Base-by-base conservation (phyloP, 345 rosid species). In the Eutrema japonicum region DNA sequence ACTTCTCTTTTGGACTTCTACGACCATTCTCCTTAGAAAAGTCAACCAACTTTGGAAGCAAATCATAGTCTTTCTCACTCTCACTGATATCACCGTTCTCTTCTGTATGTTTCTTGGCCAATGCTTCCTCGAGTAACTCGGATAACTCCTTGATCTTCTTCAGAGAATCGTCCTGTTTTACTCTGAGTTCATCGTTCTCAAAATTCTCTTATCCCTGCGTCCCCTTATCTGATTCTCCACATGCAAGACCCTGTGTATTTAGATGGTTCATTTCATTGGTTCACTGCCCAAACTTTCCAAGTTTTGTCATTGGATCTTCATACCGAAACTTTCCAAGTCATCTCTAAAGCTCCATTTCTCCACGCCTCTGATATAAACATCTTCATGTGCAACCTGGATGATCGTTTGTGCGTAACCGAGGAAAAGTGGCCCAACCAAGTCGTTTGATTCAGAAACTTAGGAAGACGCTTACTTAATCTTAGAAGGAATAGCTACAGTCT, bases 21-120 rank as follows among this genome's bases (percentile, higher is more conserved):
- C 85, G 89, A 62, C 98, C 96, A 72, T 90, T 88, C 76, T 88
- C 89, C 75, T 84, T 89, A 26, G 90, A 93, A 82, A 90, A 93
- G 72, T 84, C 93, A 59, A 87, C 87, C 64, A 86, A 92, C 74
- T 85, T 87, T 5, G 96, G 96, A 49, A 93, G 90, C 83, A 93
- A 81, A 80, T 90, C 96, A 79, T 88, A 87, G 52, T 90, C 98
- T 76, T 88, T 90, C 73, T 90, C 98, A 73, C 88, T 88, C 72
- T 88, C 96, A 9, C 85, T 74, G 26, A 88, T 82, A 73, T 88
- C 93, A 38, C 87, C 84, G 32, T 85, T 88, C 82, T 84, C 98
- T 79, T 83, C 86, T 1, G 49, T 72, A 58, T 83, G 83, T 78
- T 61, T 82, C 73, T 83, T 84, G 12, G 73, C 60, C 70, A 66